Evolutionary conservation across 371 early-diverging fungal genomes (phyloP), one percentile per base, ranked within the genome.

Genomic region (Mortierella polycephala): DNA sequence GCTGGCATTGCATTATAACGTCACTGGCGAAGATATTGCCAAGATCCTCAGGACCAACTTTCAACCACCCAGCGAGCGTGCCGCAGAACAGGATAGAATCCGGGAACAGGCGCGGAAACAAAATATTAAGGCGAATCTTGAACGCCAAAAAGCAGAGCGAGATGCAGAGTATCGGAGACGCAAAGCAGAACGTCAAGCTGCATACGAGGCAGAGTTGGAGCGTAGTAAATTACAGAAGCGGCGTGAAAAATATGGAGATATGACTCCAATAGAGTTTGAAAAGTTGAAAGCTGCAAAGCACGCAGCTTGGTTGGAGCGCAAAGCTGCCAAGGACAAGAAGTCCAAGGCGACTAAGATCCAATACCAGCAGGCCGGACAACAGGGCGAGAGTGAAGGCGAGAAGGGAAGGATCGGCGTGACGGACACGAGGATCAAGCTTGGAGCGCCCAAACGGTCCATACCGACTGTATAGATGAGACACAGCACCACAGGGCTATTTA

Each of bases 1-100:
- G 44, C 40, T 77, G 30, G 63, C 77, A 8, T 60, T 52, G 14
- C 77, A 77, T 45, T 77, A 64, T 44, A 77, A 77, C 21, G 60
- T 77, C 3, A 52, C 69, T 0, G 42, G 57, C 20, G 77, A 77
- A 56, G 67, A 72, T 7, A 59, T 77, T 16, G 57, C 23, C 5
- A 67, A 51, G 60, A 77, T 77, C 41, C 55, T 77, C 12, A 64
- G 54, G 42, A 60, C 72, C 7, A 45, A 77, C 46, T 71, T 64
- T 20, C 63, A 60, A n/a, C 62, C 60, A 0, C 37, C 55, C 0
- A 40, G 68, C 5, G 72, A 68, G 8, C 64, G 77, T 6, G 55
- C 57, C 14, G 56, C 54, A 6, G 65, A 77, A 46, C 77, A 77
- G 62, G 77, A 77, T 56, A n/a, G 9, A 13, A 46, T 23, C 42